Percentiles rank a stretch among this genome's conserved stretches.
phyloP scores from a whole-genome alignment of 2,329 filamentous ascomycete species.

The Aureobasidium leucospermi region DNA sequence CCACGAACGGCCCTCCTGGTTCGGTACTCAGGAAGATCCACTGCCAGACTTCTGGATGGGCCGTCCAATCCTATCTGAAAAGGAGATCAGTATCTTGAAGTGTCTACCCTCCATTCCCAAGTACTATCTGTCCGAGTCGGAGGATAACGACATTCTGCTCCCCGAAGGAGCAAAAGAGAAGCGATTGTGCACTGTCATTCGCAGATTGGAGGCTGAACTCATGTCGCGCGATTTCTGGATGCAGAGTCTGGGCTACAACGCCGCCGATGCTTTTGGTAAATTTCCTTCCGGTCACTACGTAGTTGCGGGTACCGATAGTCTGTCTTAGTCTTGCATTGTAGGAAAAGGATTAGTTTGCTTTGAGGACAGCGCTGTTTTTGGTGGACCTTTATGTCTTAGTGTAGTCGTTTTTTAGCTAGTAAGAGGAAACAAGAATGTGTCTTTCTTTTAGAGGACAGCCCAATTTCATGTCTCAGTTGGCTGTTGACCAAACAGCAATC shows the following conservation, averaged over 20 bases:
- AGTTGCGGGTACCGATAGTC: neutral
- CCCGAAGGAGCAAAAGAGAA: neutral
- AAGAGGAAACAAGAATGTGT: too few relatives aligned
- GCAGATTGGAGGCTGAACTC: neutral
- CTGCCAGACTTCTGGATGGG: constrained; percentile 2
- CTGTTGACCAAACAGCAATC: too few relatives aligned
- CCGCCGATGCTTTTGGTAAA: neutral
- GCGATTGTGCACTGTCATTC: neutral
- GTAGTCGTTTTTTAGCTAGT: too few relatives aligned
- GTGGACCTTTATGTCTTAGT: too few relatives aligned
- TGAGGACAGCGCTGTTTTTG: too few relatives aligned
- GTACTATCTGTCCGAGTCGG: neutral
- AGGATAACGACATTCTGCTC: neutral
- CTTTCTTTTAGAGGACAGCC: too few relatives aligned
- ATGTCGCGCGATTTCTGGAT: constrained; percentile 4
- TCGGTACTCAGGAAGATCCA: neutral
- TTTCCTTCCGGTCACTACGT: neutral
- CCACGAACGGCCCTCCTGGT: neutral
- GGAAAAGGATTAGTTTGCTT: neutral
- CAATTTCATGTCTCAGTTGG: too few relatives aligned
- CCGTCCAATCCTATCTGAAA: neutral
- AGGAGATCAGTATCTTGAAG: neutral
- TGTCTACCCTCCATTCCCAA: neutral
- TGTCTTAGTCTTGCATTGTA: neutral
- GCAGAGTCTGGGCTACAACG: neutral